Percentiles rank a stretch among this genome's conserved stretches.
phyloP scores from a whole-genome alignment of 257 asterid species.

The Solanum ossicruentum region DNA sequence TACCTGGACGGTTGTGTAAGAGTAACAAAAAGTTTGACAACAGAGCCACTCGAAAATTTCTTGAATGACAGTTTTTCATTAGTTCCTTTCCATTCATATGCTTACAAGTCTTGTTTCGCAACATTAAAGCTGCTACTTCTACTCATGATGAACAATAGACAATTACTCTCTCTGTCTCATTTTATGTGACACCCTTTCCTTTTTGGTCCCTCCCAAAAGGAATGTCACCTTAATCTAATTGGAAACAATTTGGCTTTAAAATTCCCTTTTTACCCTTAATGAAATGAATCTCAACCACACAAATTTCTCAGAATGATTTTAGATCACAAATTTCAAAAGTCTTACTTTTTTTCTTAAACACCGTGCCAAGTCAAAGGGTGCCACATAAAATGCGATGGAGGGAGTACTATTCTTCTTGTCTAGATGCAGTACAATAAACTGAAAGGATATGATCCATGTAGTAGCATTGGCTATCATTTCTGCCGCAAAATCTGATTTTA shows the following conservation, averaged over 20 bases:
- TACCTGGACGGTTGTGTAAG: neutral
- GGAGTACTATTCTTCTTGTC: neutral
- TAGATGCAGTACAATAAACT: neutral
- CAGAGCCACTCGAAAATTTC: neutral
- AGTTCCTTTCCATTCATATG: neutral
- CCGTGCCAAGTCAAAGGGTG: too few relatives aligned
- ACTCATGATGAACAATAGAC: neutral
- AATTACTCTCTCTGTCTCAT: neutral
- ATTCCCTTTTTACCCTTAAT: too few relatives aligned
- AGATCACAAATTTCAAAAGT: too few relatives aligned
- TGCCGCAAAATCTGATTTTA: neutral
- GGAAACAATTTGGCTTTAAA: too few relatives aligned
- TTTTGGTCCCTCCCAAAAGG: too few relatives aligned
- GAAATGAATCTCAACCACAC: too few relatives aligned
- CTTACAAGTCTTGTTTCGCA: neutral
- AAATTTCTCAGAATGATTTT: too few relatives aligned
- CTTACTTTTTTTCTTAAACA: too few relatives aligned
- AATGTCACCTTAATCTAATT: too few relatives aligned
- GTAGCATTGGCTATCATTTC: neutral
- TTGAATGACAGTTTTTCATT: neutral
- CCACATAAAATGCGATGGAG: too few relatives aligned
- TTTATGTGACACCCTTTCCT: too few relatives aligned
- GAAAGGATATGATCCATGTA: neutral
- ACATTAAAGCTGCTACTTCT: neutral
- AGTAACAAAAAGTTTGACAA: neutral